Evolutionary conservation across 2,329 filamentous ascomycete species (phyloP).

Genomic region (Aspergillus sp.): DNA sequence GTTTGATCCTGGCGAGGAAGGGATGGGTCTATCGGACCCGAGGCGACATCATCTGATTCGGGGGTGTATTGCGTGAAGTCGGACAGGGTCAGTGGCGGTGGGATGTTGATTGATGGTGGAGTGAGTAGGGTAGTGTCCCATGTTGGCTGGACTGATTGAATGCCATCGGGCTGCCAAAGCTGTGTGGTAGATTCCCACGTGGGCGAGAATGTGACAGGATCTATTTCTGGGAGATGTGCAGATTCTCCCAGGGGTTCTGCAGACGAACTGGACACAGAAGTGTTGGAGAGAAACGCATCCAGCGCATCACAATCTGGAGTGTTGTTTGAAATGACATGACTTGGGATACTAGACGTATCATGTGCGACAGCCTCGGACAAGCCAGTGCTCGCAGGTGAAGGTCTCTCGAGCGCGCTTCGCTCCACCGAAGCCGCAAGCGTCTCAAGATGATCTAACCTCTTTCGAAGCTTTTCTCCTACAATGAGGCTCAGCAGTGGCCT

Average conservation of each 20-base stretch:
- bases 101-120: not conserved
- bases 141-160: not conserved
- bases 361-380: not conserved
- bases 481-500: not conserved
- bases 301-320: constrained; percentile 1
- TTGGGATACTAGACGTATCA: not conserved
- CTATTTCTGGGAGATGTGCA: not conserved
- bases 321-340: not conserved
- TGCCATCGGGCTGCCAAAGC: not conserved
- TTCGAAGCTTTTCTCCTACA: constrained; percentile 17
- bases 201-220: not conserved
- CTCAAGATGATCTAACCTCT: constrained; percentile 15
- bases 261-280: constrained; percentile 1
- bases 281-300: not conserved
- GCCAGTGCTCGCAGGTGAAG: not conserved
- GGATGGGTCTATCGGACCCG: constrained; percentile 5
- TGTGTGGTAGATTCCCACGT: constrained; percentile 5
- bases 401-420: not conserved
- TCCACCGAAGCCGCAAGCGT: constrained; percentile 10
- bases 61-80: not conserved
- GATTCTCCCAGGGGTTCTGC: not conserved
- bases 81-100: not conserved
- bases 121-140: constrained; percentile 5
- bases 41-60: not conserved
- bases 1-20: constrained; percentile 4